These are phyloP conservation scores for Neospermospora avenae DNA, from an alignment of 2,329 filamentous ascomycete genomes.

Conservation along the genomic window DNA sequence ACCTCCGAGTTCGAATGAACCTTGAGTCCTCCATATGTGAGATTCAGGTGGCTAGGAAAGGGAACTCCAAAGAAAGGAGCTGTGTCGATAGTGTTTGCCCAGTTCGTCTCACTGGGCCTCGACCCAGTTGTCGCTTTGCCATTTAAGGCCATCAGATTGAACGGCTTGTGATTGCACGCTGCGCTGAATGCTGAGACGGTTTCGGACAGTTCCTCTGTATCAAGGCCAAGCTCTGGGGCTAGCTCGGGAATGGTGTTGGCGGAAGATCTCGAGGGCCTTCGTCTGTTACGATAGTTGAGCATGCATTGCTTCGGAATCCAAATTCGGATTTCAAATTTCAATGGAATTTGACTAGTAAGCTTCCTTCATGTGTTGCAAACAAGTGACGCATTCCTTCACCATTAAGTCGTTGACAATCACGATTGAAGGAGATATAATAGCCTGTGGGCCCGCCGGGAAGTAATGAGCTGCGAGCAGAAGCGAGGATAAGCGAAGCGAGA, in stretches of 20 bases:
- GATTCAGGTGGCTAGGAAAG: constrained; percentile 30
- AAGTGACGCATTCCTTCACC: constrained; percentile 40
- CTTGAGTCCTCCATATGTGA: constrained; percentile 40
- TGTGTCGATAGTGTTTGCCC: constrained; percentile 39
- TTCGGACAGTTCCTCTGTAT: constrained; percentile 38
- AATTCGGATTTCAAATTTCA: no score
- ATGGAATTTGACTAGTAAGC: no score
- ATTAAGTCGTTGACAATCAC: constrained; percentile 39
- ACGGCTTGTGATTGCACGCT: constrained; percentile 35
- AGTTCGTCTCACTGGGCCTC: constrained; percentile 39
- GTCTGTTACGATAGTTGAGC: no score
- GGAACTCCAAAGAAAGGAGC: constrained; percentile 39
- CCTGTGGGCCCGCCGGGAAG: constrained; percentile 35
- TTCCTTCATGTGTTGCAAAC: constrained; percentile 43
- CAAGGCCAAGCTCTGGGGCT: constrained; percentile 38
- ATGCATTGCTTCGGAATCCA: no score
- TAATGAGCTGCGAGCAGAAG: background rate
- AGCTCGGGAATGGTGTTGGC: constrained; percentile 40
- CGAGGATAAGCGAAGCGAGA: background rate
- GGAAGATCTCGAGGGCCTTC: no score
- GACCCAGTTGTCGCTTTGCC: constrained; percentile 40
- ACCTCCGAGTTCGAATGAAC: constrained; percentile 39
- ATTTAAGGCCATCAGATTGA: constrained; percentile 41
- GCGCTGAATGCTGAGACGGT: constrained; percentile 40
- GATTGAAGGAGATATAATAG: constrained; percentile 44